Evolutionary conservation across 768 basidiomycete genomes (phyloP), one percentile per base, ranked within the genome.

Genomic region (Naganishia kalamii): DNA sequence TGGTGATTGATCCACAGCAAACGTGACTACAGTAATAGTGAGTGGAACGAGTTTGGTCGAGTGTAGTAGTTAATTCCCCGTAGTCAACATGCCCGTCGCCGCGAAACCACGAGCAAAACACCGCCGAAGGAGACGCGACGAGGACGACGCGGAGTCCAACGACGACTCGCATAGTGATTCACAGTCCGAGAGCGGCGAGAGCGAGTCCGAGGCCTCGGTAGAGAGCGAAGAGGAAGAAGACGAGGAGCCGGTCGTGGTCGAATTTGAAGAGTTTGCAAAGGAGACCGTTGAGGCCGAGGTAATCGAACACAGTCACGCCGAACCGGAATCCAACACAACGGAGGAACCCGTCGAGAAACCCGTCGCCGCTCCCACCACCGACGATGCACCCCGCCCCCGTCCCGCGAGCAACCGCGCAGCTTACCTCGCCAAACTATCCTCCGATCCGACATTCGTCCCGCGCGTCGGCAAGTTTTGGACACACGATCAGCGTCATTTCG

Each of bases 401-500:
- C 37, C 63, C 27, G 52, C 64, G 6, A 57, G 65, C 30, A 71
- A 70, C 41, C 88, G 92, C 51, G 89, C 92, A 75, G 88, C 86
- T 21, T 94, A 96, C 78, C 87, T 90, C 68, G 84, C 89, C 68
- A 85, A 87, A 32, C 81, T 94, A 27, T 87, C 90, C 64, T 81
- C 79, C 12, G 92, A 96, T 75, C 92, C 92, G 1, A 89, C 90
- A 1, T 92, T 87, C 75, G 88, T 90, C 30, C 92, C 92, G 25
- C 88, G 86, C 27, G 88, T 93, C 25, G 92, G 92, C 62, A 87
- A 87, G 68, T 96, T 96, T 74, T 96, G 90, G 91, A 87, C 89
- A 4, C 92, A 96, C 74, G 92, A 96, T 76, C 92, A 94, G 75
- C 86, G 92, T 50, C 80, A 92, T 62, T 80, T 67, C 65, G 68